Base-by-base conservation (phyloP, 139 green algal genomes). In the Asterochloris sp. region DNA sequence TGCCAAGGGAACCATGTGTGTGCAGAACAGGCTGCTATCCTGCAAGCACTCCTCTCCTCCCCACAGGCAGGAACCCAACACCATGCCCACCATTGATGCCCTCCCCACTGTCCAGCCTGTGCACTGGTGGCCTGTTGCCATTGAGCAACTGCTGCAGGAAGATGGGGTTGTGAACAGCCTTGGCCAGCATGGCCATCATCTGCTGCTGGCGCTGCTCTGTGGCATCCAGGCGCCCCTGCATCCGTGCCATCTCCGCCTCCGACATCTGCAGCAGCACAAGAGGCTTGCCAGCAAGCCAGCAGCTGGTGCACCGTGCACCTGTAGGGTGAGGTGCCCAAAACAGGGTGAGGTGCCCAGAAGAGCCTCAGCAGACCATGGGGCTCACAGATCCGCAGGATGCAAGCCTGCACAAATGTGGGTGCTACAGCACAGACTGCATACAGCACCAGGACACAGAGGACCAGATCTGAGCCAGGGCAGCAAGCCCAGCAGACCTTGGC, bases 131-230 rank as follows among this genome's bases (percentile, higher is more conserved):
- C 38, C 38, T 2, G 38, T 54, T 54, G 38, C 38, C 38, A 6
- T 79, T 61, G 29, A 88, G 69, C 63, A 94, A 82, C 80, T 93
- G 88, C 80, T 91, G 87, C 74, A 97, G 85, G 76, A 98, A 89
- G 26, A 87, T 83, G 0, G 94, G 94, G 87, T 98, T 94, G 78
- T 96, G 91, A 69, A 96, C 87, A 13, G 93, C 93, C 14, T 88
- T 89, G 15, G 89, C 89, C 81, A 97, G 90, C 82, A 98, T 96
- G 76, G 83, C 86, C 74, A 98, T 90, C 74, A 97, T 96, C 27
- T 94, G 92, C 82, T 93, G 89, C 89, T 97, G 93, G 26, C 94
- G 89, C 79, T 91, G 74, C 85, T 98, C 93, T 24, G 88, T 92
- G 14, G 68, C 1, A 47, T 95, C 91, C 81, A 97, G 74, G 24